A percentile compares a stretch with the other conserved stretches of the same genome.
Evolutionary conservation across 2,329 filamentous ascomycete genomes (phyloP).

Genomic region (Ophiostoma piceae): DNA sequence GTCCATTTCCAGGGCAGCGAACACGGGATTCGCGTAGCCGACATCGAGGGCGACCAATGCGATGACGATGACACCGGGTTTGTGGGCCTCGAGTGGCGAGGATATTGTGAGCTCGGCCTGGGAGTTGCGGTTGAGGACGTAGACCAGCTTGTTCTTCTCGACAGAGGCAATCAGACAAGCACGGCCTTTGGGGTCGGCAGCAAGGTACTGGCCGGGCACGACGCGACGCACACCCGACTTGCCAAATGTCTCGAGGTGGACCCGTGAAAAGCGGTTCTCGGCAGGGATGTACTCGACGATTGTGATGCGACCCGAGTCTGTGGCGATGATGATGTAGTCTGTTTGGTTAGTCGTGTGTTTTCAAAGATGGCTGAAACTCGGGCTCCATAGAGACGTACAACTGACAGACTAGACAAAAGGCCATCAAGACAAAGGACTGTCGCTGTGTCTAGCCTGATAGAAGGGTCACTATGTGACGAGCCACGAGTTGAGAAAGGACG

Average conservation of each 20-base stretch:
- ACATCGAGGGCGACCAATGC: conserved; percentile 85
- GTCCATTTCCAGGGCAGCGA: conserved; percentile 89
- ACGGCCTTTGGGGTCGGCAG: conserved; percentile 89
- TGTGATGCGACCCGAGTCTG: conserved; percentile 90
- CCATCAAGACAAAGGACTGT: background rate
- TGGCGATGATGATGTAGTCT: conserved; percentile 96
- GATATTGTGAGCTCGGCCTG: conserved; percentile 95
- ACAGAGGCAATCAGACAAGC: conserved; percentile 89
- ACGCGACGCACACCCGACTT: conserved; percentile 94
- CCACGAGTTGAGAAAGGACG: background rate
- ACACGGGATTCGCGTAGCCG: conserved; percentile 94
- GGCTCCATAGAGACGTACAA: background rate
- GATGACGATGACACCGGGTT: conserved; percentile 83
- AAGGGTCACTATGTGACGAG: conserved; percentile 1
- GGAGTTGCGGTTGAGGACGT: conserved; percentile 91
- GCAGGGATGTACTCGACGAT: conserved; percentile 87
- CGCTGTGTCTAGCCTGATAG: background rate
- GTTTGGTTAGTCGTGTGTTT: background rate
- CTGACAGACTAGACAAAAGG: conserved; percentile 18
- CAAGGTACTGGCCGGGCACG: conserved; percentile 91
- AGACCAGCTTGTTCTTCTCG: conserved; percentile 99
- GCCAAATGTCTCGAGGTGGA: conserved; percentile 95
- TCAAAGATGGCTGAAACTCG: background rate
- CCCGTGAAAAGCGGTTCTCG: conserved; percentile 78
- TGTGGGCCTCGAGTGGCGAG: conserved; percentile 93